Evolutionary conservation across 345 rosid genomes (phyloP).

Genomic region (Linum tenue): DNA sequence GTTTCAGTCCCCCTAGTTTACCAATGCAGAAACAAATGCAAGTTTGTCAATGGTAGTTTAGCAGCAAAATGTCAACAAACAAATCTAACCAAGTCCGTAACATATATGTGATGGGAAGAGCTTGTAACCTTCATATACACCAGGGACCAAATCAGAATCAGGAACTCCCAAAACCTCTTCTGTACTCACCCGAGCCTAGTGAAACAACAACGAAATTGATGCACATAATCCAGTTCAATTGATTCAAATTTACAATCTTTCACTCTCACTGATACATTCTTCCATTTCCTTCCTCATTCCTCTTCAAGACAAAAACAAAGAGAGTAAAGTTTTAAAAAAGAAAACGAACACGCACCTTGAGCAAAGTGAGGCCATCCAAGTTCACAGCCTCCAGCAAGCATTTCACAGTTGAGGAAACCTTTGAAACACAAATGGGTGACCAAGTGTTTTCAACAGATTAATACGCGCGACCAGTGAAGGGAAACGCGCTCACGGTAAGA

Average conservation of each 20-base stretch:
- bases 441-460: neutral
- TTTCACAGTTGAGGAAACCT: constrained; percentile 49
- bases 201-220: neutral
- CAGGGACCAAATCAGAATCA: constrained; percentile 85
- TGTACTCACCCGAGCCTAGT: constrained; percentile 77
- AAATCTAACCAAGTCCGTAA: neutral
- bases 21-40: neutral
- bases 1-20: constrained; percentile 74
- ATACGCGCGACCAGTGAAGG: constrained; percentile 4
- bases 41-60: neutral
- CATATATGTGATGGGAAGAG: neutral
- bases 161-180: constrained; percentile 78
- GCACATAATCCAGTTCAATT: neutral
- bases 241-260: neutral
- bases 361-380: constrained; percentile 50
- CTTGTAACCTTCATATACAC: constrained; percentile 73
- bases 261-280: neutral
- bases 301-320: neutral
- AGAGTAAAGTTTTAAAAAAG: neutral
- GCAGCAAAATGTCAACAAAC: neutral
- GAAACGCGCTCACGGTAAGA: neutral
- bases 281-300: neutral
- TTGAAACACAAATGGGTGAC: neutral
- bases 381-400: constrained; percentile 38
- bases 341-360: constrained; percentile 39